Evolutionary conservation across 1,284 basidiomycete genomes (phyloP), one percentile per base, ranked within the genome.

Genomic region (Grifola frondosa): DNA sequence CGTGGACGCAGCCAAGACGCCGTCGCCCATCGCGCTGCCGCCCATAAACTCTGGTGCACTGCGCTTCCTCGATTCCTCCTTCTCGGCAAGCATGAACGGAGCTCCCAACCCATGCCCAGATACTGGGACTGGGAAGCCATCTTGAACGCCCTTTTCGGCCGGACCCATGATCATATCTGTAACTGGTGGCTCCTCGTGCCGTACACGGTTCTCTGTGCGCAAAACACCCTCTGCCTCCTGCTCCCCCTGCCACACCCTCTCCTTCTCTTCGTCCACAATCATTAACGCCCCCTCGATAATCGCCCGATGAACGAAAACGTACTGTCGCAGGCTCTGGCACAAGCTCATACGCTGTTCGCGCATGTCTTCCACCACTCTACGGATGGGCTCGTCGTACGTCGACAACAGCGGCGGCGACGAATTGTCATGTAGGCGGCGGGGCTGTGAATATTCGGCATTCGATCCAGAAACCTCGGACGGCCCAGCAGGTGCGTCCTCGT

Each of bases 281-380:
- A 78, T 74, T 59, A 95, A 66, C 33, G 86, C 81, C 22, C 89
- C 86, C 60, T 91, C 85, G 42, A 94, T 81, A 49, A 95, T 78
- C 13, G 86, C 90, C 24, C 84, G 82, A 60, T 95, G 89, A 21
- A 92, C 88, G 62, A 94, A 95, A 17, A 94, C 81, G 59, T 92
- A 95, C 68, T 95, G 91, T 47, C 91, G 71, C 58, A 94, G 66
- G 59, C 84, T 91, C 71, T 93, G 91, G 56, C 91, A 92, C 45
- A 95, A 65, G 57, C 88, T 91, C 91, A 95, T 95, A 37, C 91
- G 71, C 67, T 95, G 91, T 60, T 92, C 83, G 36, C 91, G 77
- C 87, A 95, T 92, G 58, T 91, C 89, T 62, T 90, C 87, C 21
- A 95, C 69, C 3, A 94, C 78, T 42, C 81, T 75, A 58, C 77